Evolutionary conservation across 2,329 filamentous ascomycete genomes (phyloP).

Genomic region (Boeremia exigua): DNA sequence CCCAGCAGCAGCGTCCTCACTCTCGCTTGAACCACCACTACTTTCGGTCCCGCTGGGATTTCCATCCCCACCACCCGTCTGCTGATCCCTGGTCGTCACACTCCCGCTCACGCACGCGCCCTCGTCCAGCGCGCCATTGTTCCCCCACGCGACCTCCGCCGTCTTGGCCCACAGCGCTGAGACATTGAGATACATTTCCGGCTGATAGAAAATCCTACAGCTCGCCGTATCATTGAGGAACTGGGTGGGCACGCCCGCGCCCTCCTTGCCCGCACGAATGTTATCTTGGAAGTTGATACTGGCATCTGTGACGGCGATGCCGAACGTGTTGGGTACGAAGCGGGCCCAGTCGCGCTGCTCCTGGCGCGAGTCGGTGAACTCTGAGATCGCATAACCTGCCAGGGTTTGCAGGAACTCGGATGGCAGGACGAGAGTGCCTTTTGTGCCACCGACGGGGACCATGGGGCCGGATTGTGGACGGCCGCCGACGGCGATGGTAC

Average conservation of each 20-base stretch:
- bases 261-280: conserved; percentile 41
- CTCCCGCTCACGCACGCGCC: conserved; percentile 37
- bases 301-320: conserved; percentile 31
- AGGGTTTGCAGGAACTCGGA: conserved; percentile 31
- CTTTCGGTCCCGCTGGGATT: conserved; percentile 25
- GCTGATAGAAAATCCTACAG: conserved; percentile 66
- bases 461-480: conserved; percentile 50
- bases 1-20: conserved; percentile 25
- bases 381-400: conserved; percentile 22
- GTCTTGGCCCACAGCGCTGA: conserved; percentile 59
- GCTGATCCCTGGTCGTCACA: conserved; percentile 34
- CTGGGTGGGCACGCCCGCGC: conserved; percentile 57
- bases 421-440: conserved; percentile 48
- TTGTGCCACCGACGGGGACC: conserved; percentile 54
- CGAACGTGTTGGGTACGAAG: conserved; percentile 34
- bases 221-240: conserved; percentile 67
- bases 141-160: conserved; percentile 38
- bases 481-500: conserved; percentile 52
- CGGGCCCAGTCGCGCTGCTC: conserved; percentile 29
- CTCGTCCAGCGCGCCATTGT: conserved; percentile 36
- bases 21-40: conserved; percentile 12
- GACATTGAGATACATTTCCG: conserved; percentile 59
- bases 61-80: conserved; percentile 33
- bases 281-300: conserved; percentile 50
- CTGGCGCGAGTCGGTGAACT: conserved; percentile 23